Conservation (phyloP, 176 grass and related monocot genomes). For the Tuctoria greenei region DNA sequence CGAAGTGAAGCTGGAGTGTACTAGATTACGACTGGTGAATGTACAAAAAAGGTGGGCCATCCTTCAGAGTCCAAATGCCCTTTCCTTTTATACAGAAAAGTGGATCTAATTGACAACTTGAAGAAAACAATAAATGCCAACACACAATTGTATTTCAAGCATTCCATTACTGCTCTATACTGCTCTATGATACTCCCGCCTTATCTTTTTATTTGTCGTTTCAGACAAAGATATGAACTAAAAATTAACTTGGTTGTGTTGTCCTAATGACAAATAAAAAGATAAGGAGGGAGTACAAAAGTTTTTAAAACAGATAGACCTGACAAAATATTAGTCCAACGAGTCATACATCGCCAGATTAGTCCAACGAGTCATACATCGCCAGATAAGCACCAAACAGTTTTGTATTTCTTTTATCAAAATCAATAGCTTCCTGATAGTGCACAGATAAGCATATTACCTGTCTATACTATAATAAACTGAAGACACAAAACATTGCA, state of each 20-base stretch:
- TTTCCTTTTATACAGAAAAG: neutral
- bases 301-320: neutral
- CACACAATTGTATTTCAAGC: neutral
- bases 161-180: neutral
- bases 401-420: neutral
- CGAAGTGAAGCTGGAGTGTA: neutral
- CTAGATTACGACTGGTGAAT: neutral
- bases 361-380: neutral
- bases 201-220: too few relatives aligned
- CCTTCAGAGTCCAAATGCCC: neutral
- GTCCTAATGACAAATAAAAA: too few relatives aligned
- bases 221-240: too few relatives aligned
- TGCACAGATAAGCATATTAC: neutral
- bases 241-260: too few relatives aligned
- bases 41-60: neutral
- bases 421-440: neutral
- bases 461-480: neutral
- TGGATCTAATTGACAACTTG: neutral
- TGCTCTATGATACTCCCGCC: too few relatives aligned
- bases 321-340: constrained; percentile 4
- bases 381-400: neutral
- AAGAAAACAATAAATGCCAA: neutral
- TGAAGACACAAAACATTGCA: neutral
- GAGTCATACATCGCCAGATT: neutral
- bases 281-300: too few relatives aligned